Evolutionary conservation across 2,329 filamentous ascomycete genomes (phyloP).

Genomic region (Ilyonectria sp.): DNA sequence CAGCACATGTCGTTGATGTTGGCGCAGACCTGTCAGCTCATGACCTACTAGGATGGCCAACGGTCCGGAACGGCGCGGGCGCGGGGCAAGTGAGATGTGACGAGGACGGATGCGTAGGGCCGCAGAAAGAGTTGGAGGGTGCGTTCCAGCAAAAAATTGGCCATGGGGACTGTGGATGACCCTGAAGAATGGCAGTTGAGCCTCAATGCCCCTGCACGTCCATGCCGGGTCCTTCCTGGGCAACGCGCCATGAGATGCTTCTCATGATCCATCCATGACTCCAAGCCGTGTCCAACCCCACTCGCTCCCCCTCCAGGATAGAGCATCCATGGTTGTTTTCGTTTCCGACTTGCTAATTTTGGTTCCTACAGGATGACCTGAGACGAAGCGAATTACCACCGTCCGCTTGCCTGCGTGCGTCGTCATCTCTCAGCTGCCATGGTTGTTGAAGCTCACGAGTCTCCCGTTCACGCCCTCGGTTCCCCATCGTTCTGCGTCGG

Average conservation of each 20-base stretch:
- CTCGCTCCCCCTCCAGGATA: constrained; percentile 1
- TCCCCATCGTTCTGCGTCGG: constrained; percentile 23
- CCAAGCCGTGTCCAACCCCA: constrained; percentile 2
- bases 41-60: neutral
- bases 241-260: constrained; percentile 1
- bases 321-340: neutral
- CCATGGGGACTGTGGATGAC: neutral
- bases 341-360: constrained; percentile 19
- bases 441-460: neutral
- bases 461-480: constrained; percentile 15
- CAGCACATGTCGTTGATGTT: neutral
- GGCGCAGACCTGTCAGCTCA: neutral
- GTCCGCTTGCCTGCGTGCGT: constrained; percentile 22
- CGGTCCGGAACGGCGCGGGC: neutral
- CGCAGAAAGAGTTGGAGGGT: constrained; percentile 4
- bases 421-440: constrained; percentile 5
- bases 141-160: neutral
- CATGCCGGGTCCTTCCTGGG: neutral
- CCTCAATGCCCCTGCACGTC: neutral
- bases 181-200: constrained; percentile 2
- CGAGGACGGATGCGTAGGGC: neutral
- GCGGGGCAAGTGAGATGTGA: constrained; percentile 8
- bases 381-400: constrained; percentile 2
- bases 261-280: constrained; percentile 5
- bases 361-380: constrained; percentile 4